phyloP scores from a whole-genome alignment of 2,329 filamentous ascomycete genomes.

The Colletotrichum abscissum region DNA sequence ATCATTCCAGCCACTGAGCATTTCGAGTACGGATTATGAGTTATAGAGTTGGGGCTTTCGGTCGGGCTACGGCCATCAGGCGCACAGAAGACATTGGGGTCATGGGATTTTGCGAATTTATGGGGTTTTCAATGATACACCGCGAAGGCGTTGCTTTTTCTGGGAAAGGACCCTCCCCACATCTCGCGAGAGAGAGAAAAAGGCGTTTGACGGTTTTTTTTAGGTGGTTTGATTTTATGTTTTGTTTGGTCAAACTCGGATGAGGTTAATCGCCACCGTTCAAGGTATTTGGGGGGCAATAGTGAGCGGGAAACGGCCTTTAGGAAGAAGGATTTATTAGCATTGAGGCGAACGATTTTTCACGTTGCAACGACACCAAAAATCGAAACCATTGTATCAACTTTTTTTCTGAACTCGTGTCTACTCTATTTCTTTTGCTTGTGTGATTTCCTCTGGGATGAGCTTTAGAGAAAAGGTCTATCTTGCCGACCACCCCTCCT shows the following conservation, averaged over 20 bases:
- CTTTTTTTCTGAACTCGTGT: not conserved
- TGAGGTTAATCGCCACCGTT: not conserved
- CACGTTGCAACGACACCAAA: not conserved
- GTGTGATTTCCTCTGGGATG: not conserved
- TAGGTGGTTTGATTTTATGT: not conserved
- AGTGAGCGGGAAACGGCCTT: not conserved
- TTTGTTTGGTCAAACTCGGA: not conserved
- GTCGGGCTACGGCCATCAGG: not conserved
- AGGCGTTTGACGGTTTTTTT: constrained; percentile 5
- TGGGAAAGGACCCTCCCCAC: not conserved
- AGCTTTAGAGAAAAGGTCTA: not conserved
- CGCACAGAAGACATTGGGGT: not conserved
- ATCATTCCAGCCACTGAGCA: not conserved
- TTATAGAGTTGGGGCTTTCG: constrained; percentile 12
- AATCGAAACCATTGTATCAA: constrained; percentile 13
- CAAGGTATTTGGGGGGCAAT: not conserved
- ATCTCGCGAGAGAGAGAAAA: not conserved
- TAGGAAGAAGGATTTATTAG: not conserved
- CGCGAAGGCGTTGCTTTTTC: constrained; percentile 32
- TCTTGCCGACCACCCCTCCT: not conserved
- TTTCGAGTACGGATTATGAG: constrained; percentile 19
- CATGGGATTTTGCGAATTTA: not conserved
- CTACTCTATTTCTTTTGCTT: not conserved
- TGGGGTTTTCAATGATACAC: constrained; percentile 25
- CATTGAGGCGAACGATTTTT: not conserved